These are phyloP conservation scores for Bathelium albidoporum DNA, from an alignment of 495 filamentous ascomycete genomes.

Conservation along the genomic window DNA sequence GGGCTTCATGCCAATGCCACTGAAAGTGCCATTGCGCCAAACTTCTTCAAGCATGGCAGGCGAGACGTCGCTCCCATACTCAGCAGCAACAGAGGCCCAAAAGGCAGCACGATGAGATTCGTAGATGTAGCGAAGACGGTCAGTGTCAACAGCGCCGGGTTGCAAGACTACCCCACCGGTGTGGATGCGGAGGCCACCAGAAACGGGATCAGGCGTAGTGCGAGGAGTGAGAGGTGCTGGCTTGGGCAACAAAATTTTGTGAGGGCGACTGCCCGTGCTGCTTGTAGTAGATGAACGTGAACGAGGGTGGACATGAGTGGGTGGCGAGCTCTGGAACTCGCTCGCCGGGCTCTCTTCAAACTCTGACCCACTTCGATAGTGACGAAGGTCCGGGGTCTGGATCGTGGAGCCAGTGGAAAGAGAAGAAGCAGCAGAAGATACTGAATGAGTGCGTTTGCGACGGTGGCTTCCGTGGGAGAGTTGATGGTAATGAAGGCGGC, in stretches of 20 bases:
- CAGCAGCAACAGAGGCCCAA: conserved; percentile 59
- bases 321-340: neutral
- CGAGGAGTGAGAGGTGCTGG: conserved; percentile 4
- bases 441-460: conserved; percentile 54
- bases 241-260: conserved; percentile 4
- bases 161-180: conserved; percentile 29
- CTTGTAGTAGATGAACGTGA: neutral
- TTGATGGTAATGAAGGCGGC: conserved; percentile 75
- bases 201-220: conserved; percentile 1
- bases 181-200: conserved; percentile 39
- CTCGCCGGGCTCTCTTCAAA: neutral
- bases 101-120: conserved; percentile 58
- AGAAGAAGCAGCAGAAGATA: conserved; percentile 39
- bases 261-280: conserved; percentile 2
- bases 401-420: conserved; percentile 16
- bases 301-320: neutral
- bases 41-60: conserved; percentile 56
- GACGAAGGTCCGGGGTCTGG: conserved; percentile 19
- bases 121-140: conserved; percentile 58
- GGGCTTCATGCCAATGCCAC: conserved; percentile 15
- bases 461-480: conserved; percentile 70
- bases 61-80: conserved; percentile 56
- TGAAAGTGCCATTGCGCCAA: conserved; percentile 38
- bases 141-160: conserved; percentile 47
- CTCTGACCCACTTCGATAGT: conserved; percentile 18